Evolutionary conservation across 1,284 basidiomycete species (phyloP), one percentile per base, ranked within the genome.

Genomic region (Farysia itapuensis): DNA sequence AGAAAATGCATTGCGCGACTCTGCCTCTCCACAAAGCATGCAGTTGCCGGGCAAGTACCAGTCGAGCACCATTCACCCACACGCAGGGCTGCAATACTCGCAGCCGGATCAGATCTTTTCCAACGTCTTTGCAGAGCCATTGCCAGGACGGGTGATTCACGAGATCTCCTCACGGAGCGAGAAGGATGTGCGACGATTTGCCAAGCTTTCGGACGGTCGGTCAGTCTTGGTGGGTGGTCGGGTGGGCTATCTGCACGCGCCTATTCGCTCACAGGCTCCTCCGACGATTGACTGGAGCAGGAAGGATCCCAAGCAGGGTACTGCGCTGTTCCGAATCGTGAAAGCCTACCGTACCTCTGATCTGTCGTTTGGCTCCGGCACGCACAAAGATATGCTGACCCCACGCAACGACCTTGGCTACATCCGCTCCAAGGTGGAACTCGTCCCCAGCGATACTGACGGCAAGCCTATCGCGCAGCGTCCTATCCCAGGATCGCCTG

Each of bases 61-160:
- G 32, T 57, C 64, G 4, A 56, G 29, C 26, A 53, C 66, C 8
- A 37, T 64, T 19, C 72, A 74, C 30, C 53, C 61, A 12, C 52
- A 64, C 28, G 67, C 51, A 8, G 72, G 72, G 3, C 24, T 74
- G 42, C 72, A 74, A 49, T 74, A 70, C 40, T 54, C 60, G 11
- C 64, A 67, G 40, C 72, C 72, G 9, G 72, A 74, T 46, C 43
- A 39, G 8, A 69, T 74, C 51, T 70, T 65, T 43, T 32, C 70
- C 5, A 24, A 36, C 26, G 23, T 72, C 20, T 51, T 74, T 12
- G 48, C 53, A 23, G 65, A 66, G 31, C 61, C 63, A 11, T 3
- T 67, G 4, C 68, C 54, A 1, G 72, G 63, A 14, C 46, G 67
- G 12, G 64, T 67, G 8, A 35, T 74, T 19, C 64, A 70, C 42